Conservation (phyloP, 306 rosid species). For the Vicia faba region DNA sequence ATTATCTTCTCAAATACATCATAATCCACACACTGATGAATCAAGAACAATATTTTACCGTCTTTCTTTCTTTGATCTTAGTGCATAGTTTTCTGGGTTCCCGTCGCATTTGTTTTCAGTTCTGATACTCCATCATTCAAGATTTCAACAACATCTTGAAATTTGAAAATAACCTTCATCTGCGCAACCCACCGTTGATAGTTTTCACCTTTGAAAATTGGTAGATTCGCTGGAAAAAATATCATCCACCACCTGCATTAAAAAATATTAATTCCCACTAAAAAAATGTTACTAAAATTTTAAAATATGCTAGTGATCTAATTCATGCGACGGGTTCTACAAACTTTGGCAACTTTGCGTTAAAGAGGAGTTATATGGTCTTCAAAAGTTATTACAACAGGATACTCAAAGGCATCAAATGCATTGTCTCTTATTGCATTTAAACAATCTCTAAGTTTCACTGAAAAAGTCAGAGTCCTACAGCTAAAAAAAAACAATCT, state of each 20-base stretch:
- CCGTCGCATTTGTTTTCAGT: too few species aligned
- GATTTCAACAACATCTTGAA: too few species aligned
- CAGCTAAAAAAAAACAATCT: conserved; percentile 19
- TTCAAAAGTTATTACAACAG: conserved; percentile 89
- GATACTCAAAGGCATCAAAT: conserved; percentile 62
- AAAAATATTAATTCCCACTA: conserved; percentile 10
- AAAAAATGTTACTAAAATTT: conserved; percentile 4
- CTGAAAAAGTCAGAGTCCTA: conserved; percentile 77
- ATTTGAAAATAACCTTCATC: too few species aligned
- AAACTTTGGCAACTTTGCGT: conserved; percentile 76
- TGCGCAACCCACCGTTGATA: too few species aligned
- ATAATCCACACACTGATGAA: too few species aligned
- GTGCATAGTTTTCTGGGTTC: too few species aligned
- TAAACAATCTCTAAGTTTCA: conserved; percentile 67
- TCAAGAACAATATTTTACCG: too few species aligned
- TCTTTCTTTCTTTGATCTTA: too few species aligned
- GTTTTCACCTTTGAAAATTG: too few species aligned
- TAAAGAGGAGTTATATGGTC: conserved; percentile 76
- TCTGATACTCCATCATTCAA: too few species aligned
- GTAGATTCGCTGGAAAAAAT: too few species aligned
- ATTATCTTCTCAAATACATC: too few species aligned
- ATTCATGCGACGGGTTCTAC: conserved; percentile 4
- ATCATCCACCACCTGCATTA: conserved; percentile 59
- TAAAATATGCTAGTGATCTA: neutral
- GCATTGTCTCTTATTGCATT: conserved; percentile 66